Conservation (phyloP, 176 grass and related monocot genomes). For the Carex scoparia region DNA sequence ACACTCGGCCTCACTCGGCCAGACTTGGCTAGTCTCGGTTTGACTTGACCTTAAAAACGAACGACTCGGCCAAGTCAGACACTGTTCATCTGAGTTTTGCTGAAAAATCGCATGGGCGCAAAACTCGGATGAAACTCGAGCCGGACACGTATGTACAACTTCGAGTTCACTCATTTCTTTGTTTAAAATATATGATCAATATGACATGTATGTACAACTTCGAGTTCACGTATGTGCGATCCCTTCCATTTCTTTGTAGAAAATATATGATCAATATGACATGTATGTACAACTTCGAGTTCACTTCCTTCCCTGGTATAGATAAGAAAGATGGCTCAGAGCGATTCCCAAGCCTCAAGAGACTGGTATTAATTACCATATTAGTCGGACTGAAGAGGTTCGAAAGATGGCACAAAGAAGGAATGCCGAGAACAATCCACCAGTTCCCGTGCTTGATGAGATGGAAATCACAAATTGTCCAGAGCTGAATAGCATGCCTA, state of each 20-base stretch:
- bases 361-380: not conserved
- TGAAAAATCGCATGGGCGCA: no score
- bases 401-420: not conserved
- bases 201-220: no score
- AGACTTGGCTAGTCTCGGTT: no score
- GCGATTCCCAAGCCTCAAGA: not conserved
- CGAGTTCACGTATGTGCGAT: not conserved
- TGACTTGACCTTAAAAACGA: no score
- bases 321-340: not conserved
- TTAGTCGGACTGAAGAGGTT: not conserved
- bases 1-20: no score
- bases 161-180: no score
- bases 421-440: not conserved
- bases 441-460: not conserved
- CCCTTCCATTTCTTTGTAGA: conserved; percentile 7
- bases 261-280: not conserved
- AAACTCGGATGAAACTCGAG: no score
- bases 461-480: not conserved
- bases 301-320: not conserved
- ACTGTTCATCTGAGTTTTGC: no score
- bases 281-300: not conserved
- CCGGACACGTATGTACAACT: no score
- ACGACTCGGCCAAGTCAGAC: no score
- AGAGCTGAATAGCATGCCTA: not conserved
- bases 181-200: no score